A percentile compares a stretch with the other conserved stretches of the same genome.
Evolutionary conservation across 2,329 filamentous ascomycete species (phyloP).

Genomic region (Colletotrichum acutatum): DNA sequence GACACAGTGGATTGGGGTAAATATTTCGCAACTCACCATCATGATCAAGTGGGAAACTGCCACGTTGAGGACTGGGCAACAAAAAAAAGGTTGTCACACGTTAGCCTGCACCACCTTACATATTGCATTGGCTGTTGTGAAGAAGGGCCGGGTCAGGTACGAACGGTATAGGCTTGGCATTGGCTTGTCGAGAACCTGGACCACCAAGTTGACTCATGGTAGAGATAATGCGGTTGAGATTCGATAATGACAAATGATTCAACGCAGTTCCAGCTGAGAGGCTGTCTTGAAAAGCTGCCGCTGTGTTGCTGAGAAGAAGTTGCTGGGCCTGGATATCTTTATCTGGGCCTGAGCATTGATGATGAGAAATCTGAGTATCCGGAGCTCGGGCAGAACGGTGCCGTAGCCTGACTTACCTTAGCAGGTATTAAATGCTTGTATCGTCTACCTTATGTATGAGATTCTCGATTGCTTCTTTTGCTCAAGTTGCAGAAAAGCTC

Average conservation of each 20-base stretch:
- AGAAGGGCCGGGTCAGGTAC: constrained; percentile 43
- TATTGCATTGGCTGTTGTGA: neutral
- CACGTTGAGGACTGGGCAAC: constrained; percentile 79
- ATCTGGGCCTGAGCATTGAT: neutral
- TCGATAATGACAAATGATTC: neutral
- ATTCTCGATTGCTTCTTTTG: neutral
- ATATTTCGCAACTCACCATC: constrained; percentile 64
- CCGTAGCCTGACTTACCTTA: neutral
- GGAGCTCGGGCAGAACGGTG: neutral
- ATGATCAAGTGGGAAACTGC: constrained; percentile 96
- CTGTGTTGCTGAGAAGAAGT: neutral
- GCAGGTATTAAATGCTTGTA: neutral
- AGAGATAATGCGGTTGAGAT: neutral
- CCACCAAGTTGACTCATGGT: constrained; percentile 74
- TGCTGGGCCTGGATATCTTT: neutral
- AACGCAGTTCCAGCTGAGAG: neutral
- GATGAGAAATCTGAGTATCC: neutral
- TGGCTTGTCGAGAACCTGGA: constrained; percentile 73
- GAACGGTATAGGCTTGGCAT: constrained; percentile 77
- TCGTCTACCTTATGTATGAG: neutral
- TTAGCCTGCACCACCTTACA: neutral
- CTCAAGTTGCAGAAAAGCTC: neutral
- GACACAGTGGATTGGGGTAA: neutral
- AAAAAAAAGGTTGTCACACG: neutral
- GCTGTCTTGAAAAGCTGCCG: neutral